A percentile compares a stretch with the other conserved stretches of the same genome.
Conservation (phyloP, 768 basidiomycete genomes). For the Hericium rajendrae region DNA sequence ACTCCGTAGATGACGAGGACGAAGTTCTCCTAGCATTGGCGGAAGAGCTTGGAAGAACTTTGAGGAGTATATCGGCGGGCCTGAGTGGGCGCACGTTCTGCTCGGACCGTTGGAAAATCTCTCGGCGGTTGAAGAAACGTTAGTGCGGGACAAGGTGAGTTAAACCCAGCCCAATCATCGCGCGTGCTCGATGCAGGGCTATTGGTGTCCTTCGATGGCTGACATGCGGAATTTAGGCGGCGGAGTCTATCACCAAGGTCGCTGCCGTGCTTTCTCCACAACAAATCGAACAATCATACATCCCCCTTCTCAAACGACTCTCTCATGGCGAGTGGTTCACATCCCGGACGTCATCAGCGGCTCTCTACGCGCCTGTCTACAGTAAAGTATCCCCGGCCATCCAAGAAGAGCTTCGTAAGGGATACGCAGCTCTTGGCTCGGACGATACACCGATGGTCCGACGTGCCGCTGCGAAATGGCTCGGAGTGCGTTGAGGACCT, state of each 20-base stretch:
- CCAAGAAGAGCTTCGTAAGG: constrained; percentile 84
- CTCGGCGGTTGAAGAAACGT: constrained; percentile 93
- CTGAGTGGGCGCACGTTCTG: constrained; percentile 75
- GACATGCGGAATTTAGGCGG: constrained; percentile 47
- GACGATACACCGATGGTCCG: constrained; percentile 99
- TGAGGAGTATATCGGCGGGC: constrained; percentile 91
- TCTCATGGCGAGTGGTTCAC: constrained; percentile 98
- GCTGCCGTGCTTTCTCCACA: constrained; percentile 63
- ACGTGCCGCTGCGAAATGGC: constrained; percentile 91
- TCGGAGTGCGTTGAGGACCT: constrained; percentile 59
- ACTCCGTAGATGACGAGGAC: constrained; percentile 99
- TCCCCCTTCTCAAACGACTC: constrained; percentile 84
- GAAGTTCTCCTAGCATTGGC: constrained; percentile 93
- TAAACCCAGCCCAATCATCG: not conserved
- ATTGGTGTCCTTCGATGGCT: constrained; percentile 3
- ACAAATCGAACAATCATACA: constrained; percentile 84
- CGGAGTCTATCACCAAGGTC: constrained; percentile 91
- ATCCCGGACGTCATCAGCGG: constrained; percentile 90
- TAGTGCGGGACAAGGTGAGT: constrained; percentile 92
- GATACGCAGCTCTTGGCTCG: constrained; percentile 69
- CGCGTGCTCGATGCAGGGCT: not conserved
- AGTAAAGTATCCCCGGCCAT: constrained; percentile 58
- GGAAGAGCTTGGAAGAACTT: constrained; percentile 86
- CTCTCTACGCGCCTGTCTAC: constrained; percentile 88
- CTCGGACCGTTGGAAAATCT: constrained; percentile 91